Evolutionary conservation across 2,329 filamentous ascomycete genomes (phyloP).

Genomic region (Chrysoporthe austroafricana): DNA sequence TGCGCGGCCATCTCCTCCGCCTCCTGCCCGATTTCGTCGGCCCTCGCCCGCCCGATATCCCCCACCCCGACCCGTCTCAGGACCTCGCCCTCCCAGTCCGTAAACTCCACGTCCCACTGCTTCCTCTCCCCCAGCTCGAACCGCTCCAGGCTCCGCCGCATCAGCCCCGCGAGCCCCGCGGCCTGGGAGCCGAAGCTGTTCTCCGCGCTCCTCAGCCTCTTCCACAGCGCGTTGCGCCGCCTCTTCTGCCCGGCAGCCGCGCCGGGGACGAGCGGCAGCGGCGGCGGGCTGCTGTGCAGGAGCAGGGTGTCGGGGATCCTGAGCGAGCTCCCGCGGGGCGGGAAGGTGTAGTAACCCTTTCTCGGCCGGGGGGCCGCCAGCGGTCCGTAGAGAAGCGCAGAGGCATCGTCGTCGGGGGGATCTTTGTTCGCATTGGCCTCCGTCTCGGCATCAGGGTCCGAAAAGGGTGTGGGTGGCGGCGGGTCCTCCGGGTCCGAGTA

Average conservation of each 20-base stretch:
- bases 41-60: slow-evolving; percentile 41
- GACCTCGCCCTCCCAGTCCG: slow-evolving; percentile 40
- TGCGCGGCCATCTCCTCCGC: slow-evolving; percentile 18
- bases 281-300: slow-evolving; percentile 45
- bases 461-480: slow-evolving; percentile 5
- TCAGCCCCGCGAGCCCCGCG: slow-evolving; percentile 48
- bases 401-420: neutral
- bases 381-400: neutral
- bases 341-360: slow-evolving; percentile 52
- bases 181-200: slow-evolving; percentile 55
- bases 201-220: slow-evolving; percentile 31
- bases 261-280: slow-evolving; percentile 21
- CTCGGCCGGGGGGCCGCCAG: slow-evolving; percentile 38
- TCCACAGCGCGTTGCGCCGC: slow-evolving; percentile 21
- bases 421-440: slow-evolving; percentile 11
- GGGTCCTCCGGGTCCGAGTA: slow-evolving; percentile 27
- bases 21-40: slow-evolving; percentile 7
- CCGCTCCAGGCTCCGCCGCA: slow-evolving; percentile 53
- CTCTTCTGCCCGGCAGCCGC: slow-evolving; percentile 29
- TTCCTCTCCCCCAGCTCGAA: slow-evolving; percentile 49
- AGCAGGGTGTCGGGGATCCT: slow-evolving; percentile 55
- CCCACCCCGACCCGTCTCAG: slow-evolving; percentile 43
- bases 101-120: slow-evolving; percentile 46
- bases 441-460: slow-evolving; percentile 8
- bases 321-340: slow-evolving; percentile 51